phyloP scores from a whole-genome alignment of 805 yeast species.

The Teunomyces tritomae region DNA sequence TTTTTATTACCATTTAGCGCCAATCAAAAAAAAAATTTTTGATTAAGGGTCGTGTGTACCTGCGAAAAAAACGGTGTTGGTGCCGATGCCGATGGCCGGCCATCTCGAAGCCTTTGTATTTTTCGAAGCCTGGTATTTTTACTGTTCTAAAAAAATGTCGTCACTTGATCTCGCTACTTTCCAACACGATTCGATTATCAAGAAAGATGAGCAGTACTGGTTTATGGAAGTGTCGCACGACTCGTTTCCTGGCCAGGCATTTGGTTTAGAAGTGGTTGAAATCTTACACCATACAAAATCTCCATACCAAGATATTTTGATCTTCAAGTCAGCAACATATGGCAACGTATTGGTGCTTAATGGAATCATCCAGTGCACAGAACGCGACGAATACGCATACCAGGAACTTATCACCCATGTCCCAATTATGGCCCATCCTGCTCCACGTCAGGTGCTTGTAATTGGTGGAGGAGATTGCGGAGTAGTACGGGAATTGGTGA shows the following conservation, averaged over 20 bases:
- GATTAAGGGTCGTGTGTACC: background rate
- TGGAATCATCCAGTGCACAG: slow-evolving; percentile 89
- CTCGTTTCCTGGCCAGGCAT: slow-evolving; percentile 85
- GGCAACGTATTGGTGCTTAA: slow-evolving; percentile 89
- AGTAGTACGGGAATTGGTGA: slow-evolving; percentile 81
- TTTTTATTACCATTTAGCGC: too few species aligned
- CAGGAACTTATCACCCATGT: slow-evolving; percentile 89
- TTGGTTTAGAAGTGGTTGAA: slow-evolving; percentile 59
- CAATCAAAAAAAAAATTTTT: background rate
- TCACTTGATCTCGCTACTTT: slow-evolving; percentile 16
- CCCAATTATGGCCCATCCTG: slow-evolving; percentile 72
- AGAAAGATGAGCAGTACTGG: slow-evolving; percentile 51
- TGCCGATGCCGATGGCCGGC: too few species aligned
- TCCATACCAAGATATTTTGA: slow-evolving; percentile 76
- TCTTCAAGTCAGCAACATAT: slow-evolving; percentile 69
- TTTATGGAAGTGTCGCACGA: slow-evolving; percentile 71
- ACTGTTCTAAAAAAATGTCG: too few species aligned
- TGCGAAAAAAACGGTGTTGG: background rate
- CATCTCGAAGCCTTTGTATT: too few species aligned
- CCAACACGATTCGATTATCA: slow-evolving; percentile 26
- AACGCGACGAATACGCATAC: slow-evolving; percentile 89
- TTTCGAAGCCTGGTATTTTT: too few species aligned
- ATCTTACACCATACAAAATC: slow-evolving; percentile 68
- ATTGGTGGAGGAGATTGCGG: slow-evolving; percentile 98
- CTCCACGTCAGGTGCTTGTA: slow-evolving; percentile 74